A percentile compares a stretch with the other conserved stretches of the same genome.
phyloP scores from a whole-genome alignment of 495 filamentous ascomycete species.

The Penicillium subrubescens region DNA sequence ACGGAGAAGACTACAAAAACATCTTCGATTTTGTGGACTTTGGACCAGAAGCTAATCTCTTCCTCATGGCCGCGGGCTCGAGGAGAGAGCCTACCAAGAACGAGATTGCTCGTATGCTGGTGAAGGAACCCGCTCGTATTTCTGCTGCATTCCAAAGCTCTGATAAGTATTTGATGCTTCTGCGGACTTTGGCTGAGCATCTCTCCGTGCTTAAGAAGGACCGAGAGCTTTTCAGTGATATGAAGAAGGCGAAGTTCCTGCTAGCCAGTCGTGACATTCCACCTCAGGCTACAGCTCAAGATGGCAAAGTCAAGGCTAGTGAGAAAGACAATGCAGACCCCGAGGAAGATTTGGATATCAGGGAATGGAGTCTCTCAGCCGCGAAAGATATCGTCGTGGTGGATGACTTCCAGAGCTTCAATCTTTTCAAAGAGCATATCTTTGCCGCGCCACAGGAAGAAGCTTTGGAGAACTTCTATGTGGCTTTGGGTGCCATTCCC shows the following conservation, averaged over 20 bases:
- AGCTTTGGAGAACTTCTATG: conserved; percentile 78
- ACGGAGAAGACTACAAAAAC: conserved; percentile 73
- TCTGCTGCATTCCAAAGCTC: conserved; percentile 74
- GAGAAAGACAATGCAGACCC: conserved; percentile 52
- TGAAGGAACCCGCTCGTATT: conserved; percentile 75
- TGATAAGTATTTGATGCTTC: conserved; percentile 81
- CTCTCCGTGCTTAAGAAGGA: conserved; percentile 70
- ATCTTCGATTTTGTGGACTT: conserved; percentile 98
- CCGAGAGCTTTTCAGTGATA: conserved; percentile 70
- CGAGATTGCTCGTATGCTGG: conserved; percentile 80
- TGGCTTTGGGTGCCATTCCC: conserved; percentile 48
- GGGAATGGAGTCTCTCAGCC: conserved; percentile 71
- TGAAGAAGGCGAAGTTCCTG: conserved; percentile 76
- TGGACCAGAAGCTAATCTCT: conserved; percentile 80
- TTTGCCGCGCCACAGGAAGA: conserved; percentile 89
- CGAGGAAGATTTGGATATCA: conserved; percentile 73
- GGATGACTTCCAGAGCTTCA: conserved; percentile 84
- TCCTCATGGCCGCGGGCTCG: conserved; percentile 82
- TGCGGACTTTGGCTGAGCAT: conserved; percentile 75
- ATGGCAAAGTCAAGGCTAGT: conserved; percentile 24
- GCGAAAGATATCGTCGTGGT: conserved; percentile 75
- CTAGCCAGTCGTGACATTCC: conserved; percentile 77
- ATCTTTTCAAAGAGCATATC: conserved; percentile 78
- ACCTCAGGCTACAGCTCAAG: conserved; percentile 27
- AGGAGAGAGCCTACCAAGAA: conserved; percentile 84